A percentile compares a stretch with the other conserved stretches of the same genome.
These are phyloP conservation scores for Neurospora sp. DNA, from an alignment of 495 filamentous ascomycete species.

Conservation along the genomic window DNA sequence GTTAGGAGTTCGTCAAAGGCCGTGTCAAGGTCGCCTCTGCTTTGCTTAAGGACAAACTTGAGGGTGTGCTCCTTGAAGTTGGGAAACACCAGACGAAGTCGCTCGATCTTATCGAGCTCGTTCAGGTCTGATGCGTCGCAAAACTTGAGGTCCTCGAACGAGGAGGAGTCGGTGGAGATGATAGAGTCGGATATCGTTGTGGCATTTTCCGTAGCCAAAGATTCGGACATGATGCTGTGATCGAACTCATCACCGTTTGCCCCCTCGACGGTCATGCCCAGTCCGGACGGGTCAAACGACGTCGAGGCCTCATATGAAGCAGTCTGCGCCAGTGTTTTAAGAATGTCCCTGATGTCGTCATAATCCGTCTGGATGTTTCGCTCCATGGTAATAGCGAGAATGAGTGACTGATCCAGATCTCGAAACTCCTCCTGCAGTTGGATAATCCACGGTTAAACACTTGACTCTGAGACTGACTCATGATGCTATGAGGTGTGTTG, in stretches of 20 bases:
- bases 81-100: slow-evolving; percentile 61
- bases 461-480: not conserved
- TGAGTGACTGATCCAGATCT: slow-evolving; percentile 20
- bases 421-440: slow-evolving; percentile 20
- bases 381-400: slow-evolving; percentile 20
- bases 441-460: not conserved
- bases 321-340: slow-evolving; percentile 48
- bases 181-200: slow-evolving; percentile 21
- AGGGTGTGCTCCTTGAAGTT: slow-evolving; percentile 53
- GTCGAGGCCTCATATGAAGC: slow-evolving; percentile 49
- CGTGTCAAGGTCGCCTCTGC: slow-evolving; percentile 47
- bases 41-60: slow-evolving; percentile 52
- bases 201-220: slow-evolving; percentile 8
- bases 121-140: slow-evolving; percentile 36
- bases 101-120: slow-evolving; percentile 44
- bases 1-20: slow-evolving; percentile 78
- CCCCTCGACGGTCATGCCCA: slow-evolving; percentile 24
- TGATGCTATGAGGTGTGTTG: not conserved
- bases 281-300: slow-evolving; percentile 71
- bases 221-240: not conserved
- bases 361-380: slow-evolving; percentile 59
- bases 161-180: slow-evolving; percentile 8
- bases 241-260: slow-evolving; percentile 4
- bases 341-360: slow-evolving; percentile 45
- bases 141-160: slow-evolving; percentile 9